Conservation (phyloP, 2,329 filamentous ascomycete species). For the Triangularia setosa region DNA sequence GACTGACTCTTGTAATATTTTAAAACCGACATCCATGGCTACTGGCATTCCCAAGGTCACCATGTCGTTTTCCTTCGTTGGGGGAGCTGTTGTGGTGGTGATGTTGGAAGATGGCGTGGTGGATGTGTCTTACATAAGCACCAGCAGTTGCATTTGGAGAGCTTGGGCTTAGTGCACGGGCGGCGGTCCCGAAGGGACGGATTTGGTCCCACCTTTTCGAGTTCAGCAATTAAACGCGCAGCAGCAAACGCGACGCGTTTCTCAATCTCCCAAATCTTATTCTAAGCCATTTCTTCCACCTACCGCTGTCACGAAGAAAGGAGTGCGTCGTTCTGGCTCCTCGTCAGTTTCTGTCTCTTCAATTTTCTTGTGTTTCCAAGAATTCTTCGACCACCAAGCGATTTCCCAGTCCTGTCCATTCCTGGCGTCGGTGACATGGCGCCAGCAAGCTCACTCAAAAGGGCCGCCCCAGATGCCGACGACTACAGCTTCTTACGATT, state of each 20-base stretch:
- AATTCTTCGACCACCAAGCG: not conserved
- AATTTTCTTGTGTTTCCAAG: not conserved
- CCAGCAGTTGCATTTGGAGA: not conserved
- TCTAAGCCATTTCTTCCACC: not conserved
- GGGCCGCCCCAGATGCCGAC: constrained; percentile 5
- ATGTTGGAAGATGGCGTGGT: not conserved
- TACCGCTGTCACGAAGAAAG: not conserved
- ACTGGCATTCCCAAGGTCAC: not conserved
- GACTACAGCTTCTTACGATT: constrained; percentile 17
- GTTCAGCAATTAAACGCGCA: not conserved
- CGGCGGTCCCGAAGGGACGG: not conserved
- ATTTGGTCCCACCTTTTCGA: not conserved
- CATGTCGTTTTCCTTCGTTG: not conserved
- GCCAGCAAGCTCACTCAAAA: not conserved
- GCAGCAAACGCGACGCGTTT: not conserved
- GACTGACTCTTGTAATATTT: not conserved
- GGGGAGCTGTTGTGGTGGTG: not conserved
- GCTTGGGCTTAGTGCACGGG: not conserved
- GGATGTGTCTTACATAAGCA: not conserved
- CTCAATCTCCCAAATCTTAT: not conserved
- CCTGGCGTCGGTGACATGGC: not conserved
- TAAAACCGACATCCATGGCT: not conserved
- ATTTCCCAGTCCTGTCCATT: not conserved
- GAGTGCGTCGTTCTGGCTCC: not conserved
- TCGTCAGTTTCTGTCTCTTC: not conserved